Conservation (phyloP, 2,329 filamentous ascomycete genomes). For the Diaporthe longicolla region DNA sequence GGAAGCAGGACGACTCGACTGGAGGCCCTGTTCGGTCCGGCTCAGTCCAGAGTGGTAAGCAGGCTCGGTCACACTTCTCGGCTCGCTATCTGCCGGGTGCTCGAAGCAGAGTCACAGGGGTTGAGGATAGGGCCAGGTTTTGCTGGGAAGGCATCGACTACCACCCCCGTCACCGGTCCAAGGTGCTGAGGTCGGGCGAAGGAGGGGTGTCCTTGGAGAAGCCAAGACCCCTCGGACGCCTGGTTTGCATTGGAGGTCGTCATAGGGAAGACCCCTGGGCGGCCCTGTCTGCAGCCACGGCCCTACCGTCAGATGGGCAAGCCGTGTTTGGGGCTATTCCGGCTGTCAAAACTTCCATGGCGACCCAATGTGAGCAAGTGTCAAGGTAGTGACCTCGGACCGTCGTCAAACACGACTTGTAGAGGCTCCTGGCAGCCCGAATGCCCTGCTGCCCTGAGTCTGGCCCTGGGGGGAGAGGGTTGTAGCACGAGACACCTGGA, state of each 20-base stretch:
- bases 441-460: background rate
- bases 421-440: constrained; percentile 24
- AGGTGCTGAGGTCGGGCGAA: constrained; percentile 5
- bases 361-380: constrained; percentile 5
- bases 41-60: background rate
- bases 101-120: background rate
- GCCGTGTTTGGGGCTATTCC: constrained; percentile 30
- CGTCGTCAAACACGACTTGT: constrained; percentile 26
- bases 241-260: constrained; percentile 18
- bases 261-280: constrained; percentile 18
- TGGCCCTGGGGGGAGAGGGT: background rate
- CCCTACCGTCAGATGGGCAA: constrained; percentile 19
- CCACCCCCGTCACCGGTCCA: constrained; percentile 27
- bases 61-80: constrained; percentile 21
- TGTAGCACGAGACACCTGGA: constrained; percentile 31
- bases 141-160: background rate
- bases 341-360: constrained; percentile 37
- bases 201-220: background rate
- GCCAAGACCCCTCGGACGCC: background rate
- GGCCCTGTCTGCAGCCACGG: constrained; percentile 17
- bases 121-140: background rate
- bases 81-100: constrained; percentile 21
- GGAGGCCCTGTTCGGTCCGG: constrained; percentile 6
- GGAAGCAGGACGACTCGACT: background rate
- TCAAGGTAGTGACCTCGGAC: constrained; percentile 27